Evolutionary conservation across 108 stramenopile species (phyloP), one percentile per base, ranked within the genome.

Genomic region (Nitzschia palea): DNA sequence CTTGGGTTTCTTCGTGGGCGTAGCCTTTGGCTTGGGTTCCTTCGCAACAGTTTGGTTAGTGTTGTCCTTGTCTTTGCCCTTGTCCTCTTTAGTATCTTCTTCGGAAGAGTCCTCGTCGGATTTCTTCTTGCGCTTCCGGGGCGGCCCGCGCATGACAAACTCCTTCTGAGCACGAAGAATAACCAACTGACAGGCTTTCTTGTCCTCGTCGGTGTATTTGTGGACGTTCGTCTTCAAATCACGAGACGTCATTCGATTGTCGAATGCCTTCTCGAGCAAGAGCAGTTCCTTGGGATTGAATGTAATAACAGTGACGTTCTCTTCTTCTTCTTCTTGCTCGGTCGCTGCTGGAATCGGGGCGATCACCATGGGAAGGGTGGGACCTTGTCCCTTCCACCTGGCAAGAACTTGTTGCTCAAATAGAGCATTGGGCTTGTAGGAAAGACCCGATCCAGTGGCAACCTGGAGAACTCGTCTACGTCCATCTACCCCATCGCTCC

Each of bases 241-340:
- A 44, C 67, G 60, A 6, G 20, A 27, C 18, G 66, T 62, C 34
- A 75, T 25, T 8, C 36, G 26, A 54, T 75, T 63, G 67, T 68
- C 67, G 34, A 75, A 68, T 1, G 74, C 74, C 61, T 75, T 75
- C 27, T 75, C 74, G 23, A 75, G 45, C 2, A 75, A 43, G 23
- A 75, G 10, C 20, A 75, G 52, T 54, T 75, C 67, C 54, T 68
- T 67, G 22, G 74, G 67, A 48, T 75, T 75, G 67, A 75, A 75
- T 0, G 61, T 56, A 36, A 75, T 75, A 29, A 73, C 22, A 18
- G 56, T 65, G 31, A 53, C 72, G 20, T 51, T 54, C 43, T 33
- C 31, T 17, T 5, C 14, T 12, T 32, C 48, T 15, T 34, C 60
- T 17, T 64, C 42, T 15, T 62, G 58, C 37, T 40, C 17, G 15